phyloP scores from a whole-genome alignment of 1,139 yeast species.

The Saccharomyces pastorianus region DNA sequence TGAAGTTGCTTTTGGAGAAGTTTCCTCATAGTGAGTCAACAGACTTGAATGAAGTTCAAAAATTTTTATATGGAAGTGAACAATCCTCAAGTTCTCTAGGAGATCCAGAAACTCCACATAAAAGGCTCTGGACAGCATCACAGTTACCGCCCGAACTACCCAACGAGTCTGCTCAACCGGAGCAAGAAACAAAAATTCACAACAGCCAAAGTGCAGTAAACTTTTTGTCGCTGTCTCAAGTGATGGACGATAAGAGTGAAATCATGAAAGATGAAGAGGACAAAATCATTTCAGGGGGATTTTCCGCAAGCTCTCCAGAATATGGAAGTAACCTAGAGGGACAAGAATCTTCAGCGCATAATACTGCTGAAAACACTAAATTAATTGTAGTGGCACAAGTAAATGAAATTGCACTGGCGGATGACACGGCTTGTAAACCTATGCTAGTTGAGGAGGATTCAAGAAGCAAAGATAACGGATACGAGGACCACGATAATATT shows the following conservation, averaged over 20 bases:
- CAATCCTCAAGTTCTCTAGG: not conserved
- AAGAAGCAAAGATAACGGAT: slow-evolving; percentile 2
- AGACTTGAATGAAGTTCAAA: slow-evolving; percentile 20
- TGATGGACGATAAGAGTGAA: slow-evolving; percentile 17
- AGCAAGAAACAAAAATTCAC: not conserved
- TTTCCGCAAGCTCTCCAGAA: not conserved
- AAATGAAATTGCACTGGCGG: not conserved
- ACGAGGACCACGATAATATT: slow-evolving; percentile 4
- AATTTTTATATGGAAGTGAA: slow-evolving; percentile 19
- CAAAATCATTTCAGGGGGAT: not conserved
- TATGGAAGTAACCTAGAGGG: not conserved
- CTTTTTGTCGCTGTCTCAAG: slow-evolving; percentile 24
- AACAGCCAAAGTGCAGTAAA: slow-evolving; percentile 3
- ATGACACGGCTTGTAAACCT: not conserved
- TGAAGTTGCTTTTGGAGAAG: slow-evolving; percentile 12
- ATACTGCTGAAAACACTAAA: slow-evolving; percentile 1
- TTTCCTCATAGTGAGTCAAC: slow-evolving; percentile 19
- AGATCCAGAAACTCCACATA: slow-evolving; percentile 4
- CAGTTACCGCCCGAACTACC: slow-evolving; percentile 17
- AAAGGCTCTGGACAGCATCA: slow-evolving; percentile 25
- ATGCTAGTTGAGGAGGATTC: not conserved
- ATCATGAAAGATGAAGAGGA: not conserved
- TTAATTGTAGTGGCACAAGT: not conserved
- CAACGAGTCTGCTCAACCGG: not conserved
- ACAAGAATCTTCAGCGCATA: not conserved